phyloP scores from a whole-genome alignment of 75 land plant genomes.

The Cryptomeria japonica region DNA sequence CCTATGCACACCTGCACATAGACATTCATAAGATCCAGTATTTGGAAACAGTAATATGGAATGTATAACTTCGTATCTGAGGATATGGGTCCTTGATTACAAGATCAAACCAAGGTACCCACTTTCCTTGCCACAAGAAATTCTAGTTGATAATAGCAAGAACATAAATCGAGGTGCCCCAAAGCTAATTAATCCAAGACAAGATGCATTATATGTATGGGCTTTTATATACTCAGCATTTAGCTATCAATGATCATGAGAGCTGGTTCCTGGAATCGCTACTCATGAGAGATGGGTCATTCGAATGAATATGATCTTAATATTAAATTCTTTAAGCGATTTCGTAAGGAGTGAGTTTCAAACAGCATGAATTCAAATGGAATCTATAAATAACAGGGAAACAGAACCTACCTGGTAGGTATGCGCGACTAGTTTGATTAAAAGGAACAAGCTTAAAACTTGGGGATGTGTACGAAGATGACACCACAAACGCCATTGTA shows the following conservation, averaged over 20 bases:
- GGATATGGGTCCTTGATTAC: not conserved
- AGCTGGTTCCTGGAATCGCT: not conserved
- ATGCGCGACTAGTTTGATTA: conserved; percentile 22
- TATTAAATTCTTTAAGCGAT: not conserved
- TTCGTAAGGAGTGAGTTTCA: not conserved
- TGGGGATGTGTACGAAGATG: conserved; percentile 44
- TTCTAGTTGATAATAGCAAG: not conserved
- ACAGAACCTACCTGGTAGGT: conserved; percentile 4
- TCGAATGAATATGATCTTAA: not conserved
- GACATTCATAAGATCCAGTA: not conserved
- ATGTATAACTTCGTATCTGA: not conserved
- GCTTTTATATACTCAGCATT: not conserved
- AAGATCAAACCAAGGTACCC: not conserved
- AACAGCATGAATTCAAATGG: not conserved
- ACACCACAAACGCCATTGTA: conserved; percentile 60
- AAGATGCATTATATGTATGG: not conserved
- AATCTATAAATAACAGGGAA: not conserved
- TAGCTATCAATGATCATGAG: not conserved
- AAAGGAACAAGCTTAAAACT: conserved; percentile 38
- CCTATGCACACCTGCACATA: not conserved
- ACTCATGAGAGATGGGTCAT: not conserved
- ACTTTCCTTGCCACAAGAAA: not conserved
- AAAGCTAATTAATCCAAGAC: not conserved
- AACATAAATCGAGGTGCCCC: not conserved
- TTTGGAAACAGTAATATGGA: not conserved